Evolutionary conservation across 2,329 filamentous ascomycete genomes (phyloP).

Genomic region (Fusarium penzigii): DNA sequence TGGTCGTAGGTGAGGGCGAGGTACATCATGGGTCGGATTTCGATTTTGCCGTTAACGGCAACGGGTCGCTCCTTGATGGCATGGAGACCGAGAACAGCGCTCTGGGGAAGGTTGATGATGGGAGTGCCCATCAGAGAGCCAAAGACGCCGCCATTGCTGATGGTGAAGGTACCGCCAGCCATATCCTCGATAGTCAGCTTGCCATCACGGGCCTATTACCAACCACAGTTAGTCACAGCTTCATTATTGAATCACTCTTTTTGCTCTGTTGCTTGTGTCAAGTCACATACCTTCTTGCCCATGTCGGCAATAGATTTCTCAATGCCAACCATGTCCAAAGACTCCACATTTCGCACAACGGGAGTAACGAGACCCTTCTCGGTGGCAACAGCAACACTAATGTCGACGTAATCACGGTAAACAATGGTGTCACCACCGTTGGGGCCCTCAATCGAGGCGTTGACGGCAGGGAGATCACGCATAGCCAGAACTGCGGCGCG

Average conservation of each 20-base stretch:
- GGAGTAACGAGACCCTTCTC: constrained; percentile 97
- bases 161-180: constrained; percentile 97
- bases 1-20: constrained; percentile 97
- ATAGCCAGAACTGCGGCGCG: constrained; percentile 88
- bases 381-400: constrained; percentile 94
- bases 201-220: constrained; percentile 73
- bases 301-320: constrained; percentile 91
- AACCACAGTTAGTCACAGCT: not conserved
- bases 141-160: constrained; percentile 96
- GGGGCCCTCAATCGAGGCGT: constrained; percentile 94
- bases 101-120: constrained; percentile 97
- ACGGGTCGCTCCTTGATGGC: constrained; percentile 95
- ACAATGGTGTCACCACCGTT: constrained; percentile 97
- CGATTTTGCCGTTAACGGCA: constrained; percentile 88
- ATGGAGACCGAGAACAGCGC: constrained; percentile 87
- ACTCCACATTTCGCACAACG: constrained; percentile 90
- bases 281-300: constrained; percentile 78
- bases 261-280: not conserved
- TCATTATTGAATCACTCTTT: not conserved
- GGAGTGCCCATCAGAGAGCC: constrained; percentile 96
- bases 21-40: constrained; percentile 99
- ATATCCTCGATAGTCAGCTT: constrained; percentile 99
- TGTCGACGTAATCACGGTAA: constrained; percentile 96
- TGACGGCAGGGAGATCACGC: constrained; percentile 91
- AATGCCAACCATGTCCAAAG: constrained; percentile 83